phyloP scores from a whole-genome alignment of 1,284 basidiomycete species.

The Ustilago sp. region DNA sequence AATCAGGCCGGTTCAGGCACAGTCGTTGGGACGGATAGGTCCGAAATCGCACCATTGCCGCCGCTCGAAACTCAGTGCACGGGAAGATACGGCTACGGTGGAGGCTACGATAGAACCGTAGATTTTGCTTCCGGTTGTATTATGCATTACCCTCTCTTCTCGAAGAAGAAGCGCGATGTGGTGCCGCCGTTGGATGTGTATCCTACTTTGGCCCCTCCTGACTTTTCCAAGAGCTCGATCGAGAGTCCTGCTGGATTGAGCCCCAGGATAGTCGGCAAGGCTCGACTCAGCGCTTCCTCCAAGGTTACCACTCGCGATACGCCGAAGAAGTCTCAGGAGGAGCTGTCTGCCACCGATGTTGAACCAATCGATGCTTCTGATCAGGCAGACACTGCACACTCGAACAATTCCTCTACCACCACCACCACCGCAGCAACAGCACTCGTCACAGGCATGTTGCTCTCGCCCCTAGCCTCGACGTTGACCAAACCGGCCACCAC shows the following conservation, averaged over 20 bases:
- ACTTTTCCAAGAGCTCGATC: conserved; percentile 21
- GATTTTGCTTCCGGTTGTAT: conserved; percentile 34
- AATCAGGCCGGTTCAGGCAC: neutral
- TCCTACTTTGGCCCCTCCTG: conserved; percentile 22
- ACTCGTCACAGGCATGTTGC: no score
- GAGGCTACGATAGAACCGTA: conserved; percentile 13
- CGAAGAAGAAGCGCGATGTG: conserved; percentile 7
- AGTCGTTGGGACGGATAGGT: no score
- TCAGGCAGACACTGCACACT: no score
- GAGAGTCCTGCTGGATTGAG: conserved; percentile 1
- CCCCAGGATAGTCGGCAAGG: conserved; percentile 11
- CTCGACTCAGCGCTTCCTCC: conserved; percentile 7
- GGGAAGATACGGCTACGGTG: conserved; percentile 12
- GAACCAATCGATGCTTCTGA: no score
- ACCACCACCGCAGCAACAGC: no score
- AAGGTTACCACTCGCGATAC: neutral
- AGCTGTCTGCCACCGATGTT: neutral
- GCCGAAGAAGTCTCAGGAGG: neutral
- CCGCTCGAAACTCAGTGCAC: neutral
- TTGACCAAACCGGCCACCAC: no score
- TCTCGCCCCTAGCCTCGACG: no score
- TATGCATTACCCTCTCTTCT: conserved; percentile 32
- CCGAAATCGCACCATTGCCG: neutral
- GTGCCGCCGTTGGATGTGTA: neutral
- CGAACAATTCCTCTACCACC: no score